Evolutionary conservation across 2,329 filamentous ascomycete species (phyloP), one percentile per base, ranked within the genome.

Genomic region (Podosphaera aphanis): DNA sequence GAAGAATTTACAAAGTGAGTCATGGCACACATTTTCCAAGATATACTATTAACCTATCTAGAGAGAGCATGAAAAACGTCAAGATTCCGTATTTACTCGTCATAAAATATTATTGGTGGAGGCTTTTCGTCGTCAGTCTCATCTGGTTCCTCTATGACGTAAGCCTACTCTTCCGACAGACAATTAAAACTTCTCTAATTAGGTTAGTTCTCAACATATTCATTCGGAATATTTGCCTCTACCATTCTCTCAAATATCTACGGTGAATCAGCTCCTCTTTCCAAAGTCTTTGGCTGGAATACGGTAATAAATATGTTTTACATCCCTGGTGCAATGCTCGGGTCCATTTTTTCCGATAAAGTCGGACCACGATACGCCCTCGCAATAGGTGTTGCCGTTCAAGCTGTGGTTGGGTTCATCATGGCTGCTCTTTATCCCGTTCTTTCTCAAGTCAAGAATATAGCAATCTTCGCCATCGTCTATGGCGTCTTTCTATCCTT

Each of bases 251-350:
- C 65, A 35, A 76, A 73, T 48, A 70, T 83, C 23, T 74, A 79
- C 37, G 71, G 73, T 8, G 56, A 66, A 0, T 54, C 59, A 3
- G 67, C 73, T 0, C 70, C 78, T 0, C 64, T 93, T 1, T 88
- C 83, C 57, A 80, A 79, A 50, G 65, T 76, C 10, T 86, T 93
- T 49, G 86, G 84, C 36, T 93, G 84, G 84, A 85, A 83, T 58
- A 84, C 80, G 0, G 70, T 93, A 37, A 75, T 92, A 64, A 93
- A 90, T 60, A 65, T 84, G 50, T 93, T 93, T 61, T 92, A 92
- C 61, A 70, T 93, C 43, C 85, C 84, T 0, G 86, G 86, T 1
- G 82, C 83, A 20, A 66, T 86, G 45, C 61, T 80, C 2, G 86
- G 86, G 18, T 80, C 83, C 0, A 81, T 81, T 47, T 64, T 81